Evolutionary conservation across 2,329 filamentous ascomycete species (phyloP).

Genomic region (Colletotrichum sojae): DNA sequence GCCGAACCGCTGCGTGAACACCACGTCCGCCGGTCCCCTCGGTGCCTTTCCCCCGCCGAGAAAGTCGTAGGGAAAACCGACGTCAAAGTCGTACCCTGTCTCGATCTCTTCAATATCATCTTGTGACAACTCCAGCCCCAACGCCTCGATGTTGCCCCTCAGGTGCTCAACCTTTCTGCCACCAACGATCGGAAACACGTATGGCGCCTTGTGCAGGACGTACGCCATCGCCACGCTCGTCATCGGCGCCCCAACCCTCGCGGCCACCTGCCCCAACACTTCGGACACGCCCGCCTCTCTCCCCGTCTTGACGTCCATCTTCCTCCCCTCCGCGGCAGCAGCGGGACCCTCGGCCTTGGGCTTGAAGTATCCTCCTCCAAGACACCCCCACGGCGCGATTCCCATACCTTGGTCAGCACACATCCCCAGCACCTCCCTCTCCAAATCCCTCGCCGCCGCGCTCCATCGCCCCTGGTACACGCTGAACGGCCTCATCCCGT

Average conservation of each 20-base stretch:
- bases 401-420: conserved; percentile 60
- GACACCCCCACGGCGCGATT: conserved; percentile 70
- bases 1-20: not conserved
- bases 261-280: conserved; percentile 19
- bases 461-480: conserved; percentile 57
- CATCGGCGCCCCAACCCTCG: conserved; percentile 25
- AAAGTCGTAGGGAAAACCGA: conserved; percentile 64
- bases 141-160: conserved; percentile 70
- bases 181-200: conserved; percentile 74
- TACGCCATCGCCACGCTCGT: conserved; percentile 67
- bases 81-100: conserved; percentile 63
- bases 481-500: conserved; percentile 52
- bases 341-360: conserved; percentile 42
- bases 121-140: conserved; percentile 64
- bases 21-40: not conserved
- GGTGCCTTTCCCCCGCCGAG: not conserved
- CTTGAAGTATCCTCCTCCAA: conserved; percentile 67
- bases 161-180: conserved; percentile 73
- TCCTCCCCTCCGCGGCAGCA: conserved; percentile 45
- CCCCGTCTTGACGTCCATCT: not conserved
- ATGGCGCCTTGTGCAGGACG: conserved; percentile 70
- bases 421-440: conserved; percentile 59
- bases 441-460: conserved; percentile 50
- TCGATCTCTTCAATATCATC: conserved; percentile 72
- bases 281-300: conserved; percentile 8